Base-by-base conservation (phyloP, 495 filamentous ascomycete genomes). In the Rhypophila decipiens region DNA sequence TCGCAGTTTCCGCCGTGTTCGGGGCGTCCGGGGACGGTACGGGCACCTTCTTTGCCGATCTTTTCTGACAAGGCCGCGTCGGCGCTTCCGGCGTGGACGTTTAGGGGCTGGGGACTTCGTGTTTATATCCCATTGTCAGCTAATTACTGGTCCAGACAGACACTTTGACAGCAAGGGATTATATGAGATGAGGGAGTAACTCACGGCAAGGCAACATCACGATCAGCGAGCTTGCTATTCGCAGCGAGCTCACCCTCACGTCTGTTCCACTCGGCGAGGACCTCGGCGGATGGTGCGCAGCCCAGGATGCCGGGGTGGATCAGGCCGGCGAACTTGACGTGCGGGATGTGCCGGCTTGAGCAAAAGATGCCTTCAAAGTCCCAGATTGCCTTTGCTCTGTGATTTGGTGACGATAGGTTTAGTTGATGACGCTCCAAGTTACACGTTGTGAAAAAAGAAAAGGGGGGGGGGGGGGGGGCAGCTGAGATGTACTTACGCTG, bases 341-440 rank as follows among this genome's bases (percentile, higher is more conserved):
- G 79, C 0, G 90, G 90, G 55, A 96, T 90, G 63, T 97, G 91
- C 0, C 91, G 80, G 10, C 85, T 90, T 20, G 86, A 86, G 73
- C 87, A 93, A 68, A 85, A 90, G 58, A 97, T 95, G 49, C 91
- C 91, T 59, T 95, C 89, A 51, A 97, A 96, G 59, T 96, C 91
- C 90, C 91, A 97, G 59, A 97, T 96, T 0, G 91, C 91, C 60
- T 93, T 93, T 13, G 87, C 88, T n/a, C 83, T 86, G 52, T 31
- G 7, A 7, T 31, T 13, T 31, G n/a, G n/a, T n/a, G n/a, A n/a
- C n/a, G n/a, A n/a, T n/a, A n/a, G n/a, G n/a, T n/a, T n/a, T n/a
- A n/a, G n/a, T n/a, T n/a, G n/a, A n/a, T n/a, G n/a, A n/a, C n/a
- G n/a, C n/a, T n/a, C n/a, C n/a, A n/a, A n/a, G n/a, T n/a, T n/a